Percentiles rank a stretch among this genome's conserved stretches.
These are phyloP conservation scores for Salvia splendens DNA, from an alignment of 257 asterid genomes.

Conservation along the genomic window DNA sequence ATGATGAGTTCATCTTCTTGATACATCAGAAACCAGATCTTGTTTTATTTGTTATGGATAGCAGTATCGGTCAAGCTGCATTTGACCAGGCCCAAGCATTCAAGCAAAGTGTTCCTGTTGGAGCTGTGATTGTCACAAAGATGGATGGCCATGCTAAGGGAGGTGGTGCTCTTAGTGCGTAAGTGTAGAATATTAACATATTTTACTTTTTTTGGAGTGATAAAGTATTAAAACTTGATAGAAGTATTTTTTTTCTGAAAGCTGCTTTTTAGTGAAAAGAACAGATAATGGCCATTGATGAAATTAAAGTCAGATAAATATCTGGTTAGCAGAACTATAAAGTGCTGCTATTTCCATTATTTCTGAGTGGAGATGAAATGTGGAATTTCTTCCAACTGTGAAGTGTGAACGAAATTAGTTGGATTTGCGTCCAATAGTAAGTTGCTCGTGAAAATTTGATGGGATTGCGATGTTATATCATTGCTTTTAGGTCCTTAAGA, in stretches of 20 bases:
- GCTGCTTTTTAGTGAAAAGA: background rate
- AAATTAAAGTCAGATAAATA: background rate
- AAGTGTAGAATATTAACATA: conserved; percentile 41
- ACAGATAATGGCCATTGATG: background rate
- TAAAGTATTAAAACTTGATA: background rate
- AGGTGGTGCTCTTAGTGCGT: conserved; percentile 99
- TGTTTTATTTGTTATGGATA: conserved; percentile 95
- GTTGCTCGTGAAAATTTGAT: conserved; percentile 25
- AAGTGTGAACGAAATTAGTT: background rate
- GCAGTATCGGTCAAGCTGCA: conserved; percentile 99
- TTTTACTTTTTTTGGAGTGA: conserved; percentile 9
- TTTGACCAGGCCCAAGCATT: conserved; percentile 99
- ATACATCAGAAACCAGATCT: conserved; percentile 90
- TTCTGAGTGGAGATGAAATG: background rate
- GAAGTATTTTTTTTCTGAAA: background rate
- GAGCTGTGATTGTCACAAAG: conserved; percentile 95
- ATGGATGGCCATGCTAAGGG: conserved; percentile 99
- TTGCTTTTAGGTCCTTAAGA: conserved; percentile 16
- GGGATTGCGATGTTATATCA: conserved; percentile 1
- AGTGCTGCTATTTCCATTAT: conserved; percentile 2
- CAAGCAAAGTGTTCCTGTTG: conserved; percentile 96
- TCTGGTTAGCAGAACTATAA: background rate
- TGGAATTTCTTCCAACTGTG: background rate
- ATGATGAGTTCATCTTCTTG: conserved; percentile 15
- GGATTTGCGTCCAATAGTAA: background rate